A percentile compares a stretch with the other conserved stretches of the same genome.
Conservation (phyloP, 345 rosid species). For the Camelina hispida region DNA sequence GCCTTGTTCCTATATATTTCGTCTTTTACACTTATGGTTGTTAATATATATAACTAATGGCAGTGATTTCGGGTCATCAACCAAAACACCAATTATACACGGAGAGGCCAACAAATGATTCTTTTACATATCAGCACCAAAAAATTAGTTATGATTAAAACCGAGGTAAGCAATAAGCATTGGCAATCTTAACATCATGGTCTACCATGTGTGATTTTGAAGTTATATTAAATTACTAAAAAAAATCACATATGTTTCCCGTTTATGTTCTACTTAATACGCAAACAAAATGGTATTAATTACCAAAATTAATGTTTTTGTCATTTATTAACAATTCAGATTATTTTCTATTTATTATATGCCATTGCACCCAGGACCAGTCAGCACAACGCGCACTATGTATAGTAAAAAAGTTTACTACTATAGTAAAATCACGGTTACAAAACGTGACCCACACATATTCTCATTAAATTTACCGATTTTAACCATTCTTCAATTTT, state of each 20-base stretch:
- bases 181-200: neutral
- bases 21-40: neutral
- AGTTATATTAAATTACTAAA: neutral
- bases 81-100: neutral
- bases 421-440: constrained; percentile 6
- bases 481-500: neutral
- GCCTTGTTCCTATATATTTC: neutral
- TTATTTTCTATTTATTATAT: neutral
- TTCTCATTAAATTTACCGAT: neutral
- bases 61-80: neutral
- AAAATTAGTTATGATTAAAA: neutral
- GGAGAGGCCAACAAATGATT: too few species aligned
- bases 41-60: neutral
- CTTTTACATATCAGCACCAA: neutral
- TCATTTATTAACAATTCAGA: neutral
- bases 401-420: too few species aligned
- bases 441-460: constrained; percentile 20
- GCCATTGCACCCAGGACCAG: neutral
- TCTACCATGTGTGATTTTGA: neutral
- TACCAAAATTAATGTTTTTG: neutral
- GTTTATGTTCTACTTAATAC: neutral
- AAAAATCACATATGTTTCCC: neutral
- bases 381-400: neutral
- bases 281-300: neutral
- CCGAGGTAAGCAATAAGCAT: neutral